Evolutionary conservation across 345 rosid genomes (phyloP).

Genomic region (Arabis hirsuta): DNA sequence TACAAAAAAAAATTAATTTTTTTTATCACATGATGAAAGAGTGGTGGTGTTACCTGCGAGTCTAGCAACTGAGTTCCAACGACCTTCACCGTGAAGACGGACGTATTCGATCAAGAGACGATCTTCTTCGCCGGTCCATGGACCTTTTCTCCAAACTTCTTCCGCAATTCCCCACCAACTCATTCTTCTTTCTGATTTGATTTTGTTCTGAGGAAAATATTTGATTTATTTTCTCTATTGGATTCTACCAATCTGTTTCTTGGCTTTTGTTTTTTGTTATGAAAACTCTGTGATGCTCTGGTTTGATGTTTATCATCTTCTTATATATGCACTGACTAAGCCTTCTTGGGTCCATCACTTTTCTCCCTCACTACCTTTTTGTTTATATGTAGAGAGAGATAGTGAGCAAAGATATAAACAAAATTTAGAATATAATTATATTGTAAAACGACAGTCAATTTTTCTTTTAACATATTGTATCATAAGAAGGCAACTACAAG

Average conservation of each 20-base stretch:
- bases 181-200: conserved; percentile 36
- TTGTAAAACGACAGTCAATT: too few species aligned
- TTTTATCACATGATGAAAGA: too few species aligned
- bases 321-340: conserved; percentile 38
- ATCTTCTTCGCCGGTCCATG: conserved; percentile 90
- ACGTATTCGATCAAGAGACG: conserved; percentile 69
- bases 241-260: neutral
- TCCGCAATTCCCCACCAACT: conserved; percentile 60
- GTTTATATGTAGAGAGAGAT: neutral
- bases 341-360: conserved; percentile 23
- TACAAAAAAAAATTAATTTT: too few species aligned
- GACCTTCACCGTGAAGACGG: conserved; percentile 73
- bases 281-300: conserved; percentile 28
- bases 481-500: neutral
- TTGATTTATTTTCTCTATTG: neutral
- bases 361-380: conserved; percentile 42
- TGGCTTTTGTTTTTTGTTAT: conserved; percentile 14
- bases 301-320: conserved; percentile 45
- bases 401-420: neutral
- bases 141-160: conserved; percentile 85
- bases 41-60: conserved; percentile 54
- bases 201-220: neutral
- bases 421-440: neutral
- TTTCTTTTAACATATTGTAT: neutral
- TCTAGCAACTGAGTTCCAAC: conserved; percentile 93